Evolutionary conservation across 2,329 filamentous ascomycete genomes (phyloP).

Genomic region (Fonsecaea monophora): DNA sequence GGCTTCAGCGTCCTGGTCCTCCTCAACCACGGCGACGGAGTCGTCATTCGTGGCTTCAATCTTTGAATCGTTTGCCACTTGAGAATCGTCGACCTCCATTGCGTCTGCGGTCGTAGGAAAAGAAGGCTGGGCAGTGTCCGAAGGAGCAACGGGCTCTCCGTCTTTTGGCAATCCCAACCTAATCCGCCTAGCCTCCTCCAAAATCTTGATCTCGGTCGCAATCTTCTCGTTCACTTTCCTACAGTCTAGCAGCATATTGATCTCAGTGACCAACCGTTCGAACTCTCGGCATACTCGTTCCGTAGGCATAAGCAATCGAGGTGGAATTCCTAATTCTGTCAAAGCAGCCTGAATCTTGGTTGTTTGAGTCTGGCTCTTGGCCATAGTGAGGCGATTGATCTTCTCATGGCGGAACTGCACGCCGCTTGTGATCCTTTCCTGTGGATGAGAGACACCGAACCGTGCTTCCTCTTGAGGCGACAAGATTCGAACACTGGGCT

Average conservation of each 20-base stretch:
- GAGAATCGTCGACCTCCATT: conserved; percentile 38
- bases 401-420: conserved; percentile 82
- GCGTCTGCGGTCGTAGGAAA: conserved; percentile 19
- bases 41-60: conserved; percentile 25
- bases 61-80: conserved; percentile 20
- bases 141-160: conserved; percentile 19
- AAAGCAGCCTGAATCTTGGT: conserved; percentile 57
- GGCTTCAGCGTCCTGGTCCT: conserved; percentile 46
- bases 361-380: conserved; percentile 59
- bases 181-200: conserved; percentile 46
- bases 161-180: conserved; percentile 39
- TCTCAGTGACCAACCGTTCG: conserved; percentile 55
- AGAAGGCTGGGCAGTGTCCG: neutral
- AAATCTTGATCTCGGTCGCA: conserved; percentile 55
- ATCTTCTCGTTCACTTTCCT: conserved; percentile 57
- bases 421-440: conserved; percentile 83
- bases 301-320: conserved; percentile 57
- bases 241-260: conserved; percentile 56
- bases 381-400: conserved; percentile 57
- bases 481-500: conserved; percentile 71
- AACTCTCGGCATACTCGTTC: conserved; percentile 58
- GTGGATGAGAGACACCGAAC: conserved; percentile 83
- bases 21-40: conserved; percentile 32
- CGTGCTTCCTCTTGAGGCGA: conserved; percentile 75
- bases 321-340: conserved; percentile 55